Percentiles rank a stretch among this genome's conserved stretches.
Conservation (phyloP, 805 yeast genomes). For the Yarrowia sp. region DNA sequence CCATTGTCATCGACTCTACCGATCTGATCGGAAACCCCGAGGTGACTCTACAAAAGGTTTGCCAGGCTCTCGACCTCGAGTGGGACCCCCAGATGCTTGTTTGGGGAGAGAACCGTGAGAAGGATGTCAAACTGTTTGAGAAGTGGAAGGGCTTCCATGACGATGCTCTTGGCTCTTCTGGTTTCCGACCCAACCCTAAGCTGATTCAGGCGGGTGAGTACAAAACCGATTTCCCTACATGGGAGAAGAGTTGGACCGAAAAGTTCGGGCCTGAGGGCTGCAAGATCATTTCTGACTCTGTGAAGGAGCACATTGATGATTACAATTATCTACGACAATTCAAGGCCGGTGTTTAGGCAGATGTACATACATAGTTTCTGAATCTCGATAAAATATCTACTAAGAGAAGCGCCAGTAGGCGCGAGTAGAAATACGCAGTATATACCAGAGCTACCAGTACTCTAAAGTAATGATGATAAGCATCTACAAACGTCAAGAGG, state of each 20-base stretch:
- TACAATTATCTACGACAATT: constrained; percentile 43
- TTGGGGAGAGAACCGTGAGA: constrained; percentile 43
- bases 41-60: constrained; percentile 41
- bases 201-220: constrained; percentile 33
- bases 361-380: neutral
- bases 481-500: too few species aligned
- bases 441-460: too few species aligned
- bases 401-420: too few species aligned
- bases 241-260: constrained; percentile 44
- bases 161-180: constrained; percentile 43
- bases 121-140: constrained; percentile 42
- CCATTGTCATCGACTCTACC: constrained; percentile 44
- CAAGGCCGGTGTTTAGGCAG: constrained; percentile 37
- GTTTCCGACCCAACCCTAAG: constrained; percentile 41
- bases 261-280: constrained; percentile 32
- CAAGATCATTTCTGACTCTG: constrained; percentile 41
- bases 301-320: constrained; percentile 44
- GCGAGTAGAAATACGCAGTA: too few species aligned
- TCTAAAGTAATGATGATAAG: too few species aligned
- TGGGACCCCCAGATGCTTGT: constrained; percentile 43
- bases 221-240: constrained; percentile 42
- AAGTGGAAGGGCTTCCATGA: constrained; percentile 47
- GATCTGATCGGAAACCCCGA: constrained; percentile 44
- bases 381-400: too few species aligned
- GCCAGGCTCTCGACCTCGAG: constrained; percentile 41